A percentile compares a stretch with the other conserved stretches of the same genome.
Conservation (phyloP, 2,329 filamentous ascomycete species). For the Aspergillus sojae region DNA sequence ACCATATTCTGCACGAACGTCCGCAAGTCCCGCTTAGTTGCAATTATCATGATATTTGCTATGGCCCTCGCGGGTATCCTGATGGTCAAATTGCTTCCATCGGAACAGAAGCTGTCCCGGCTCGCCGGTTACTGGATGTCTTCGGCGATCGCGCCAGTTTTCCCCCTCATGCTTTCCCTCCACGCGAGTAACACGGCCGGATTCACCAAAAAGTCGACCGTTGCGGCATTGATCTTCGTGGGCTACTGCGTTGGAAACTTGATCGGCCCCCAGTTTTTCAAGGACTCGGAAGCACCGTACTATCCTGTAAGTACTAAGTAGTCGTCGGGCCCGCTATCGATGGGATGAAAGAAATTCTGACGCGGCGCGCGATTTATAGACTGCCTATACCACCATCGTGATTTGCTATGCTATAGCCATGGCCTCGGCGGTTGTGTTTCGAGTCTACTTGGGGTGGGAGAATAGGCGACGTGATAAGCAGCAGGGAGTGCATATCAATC, state of each 20-base stretch:
- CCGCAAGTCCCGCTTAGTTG: conserved; percentile 21
- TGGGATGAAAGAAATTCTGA: background rate
- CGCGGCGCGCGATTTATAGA: conserved; percentile 9
- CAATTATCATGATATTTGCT: conserved; percentile 18
- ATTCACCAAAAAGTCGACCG: conserved; percentile 24
- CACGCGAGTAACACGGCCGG: conserved; percentile 20
- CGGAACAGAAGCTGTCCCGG: conserved; percentile 17
- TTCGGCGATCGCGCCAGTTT: conserved; percentile 19
- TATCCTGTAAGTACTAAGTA: conserved; percentile 12
- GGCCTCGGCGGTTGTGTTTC: conserved; percentile 13
- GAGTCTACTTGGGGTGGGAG: conserved; percentile 18
- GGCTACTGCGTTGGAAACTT: conserved; percentile 23
- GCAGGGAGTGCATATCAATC: conserved; percentile 18
- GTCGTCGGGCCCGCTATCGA: background rate
- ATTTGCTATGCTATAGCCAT: conserved; percentile 23
- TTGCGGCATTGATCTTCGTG: conserved; percentile 18
- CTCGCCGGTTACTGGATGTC: conserved; percentile 26
- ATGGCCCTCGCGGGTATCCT: conserved; percentile 23
- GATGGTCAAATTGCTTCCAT: conserved; percentile 25
- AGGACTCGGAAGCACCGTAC: conserved; percentile 14
- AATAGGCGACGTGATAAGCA: conserved; percentile 17
- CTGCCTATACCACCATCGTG: conserved; percentile 26
- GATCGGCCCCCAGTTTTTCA: conserved; percentile 21
- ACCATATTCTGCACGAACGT: conserved; percentile 18
- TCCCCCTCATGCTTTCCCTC: conserved; percentile 22